Conservation (phyloP, 2,329 filamentous ascomycete species). For the Cercospora brassicicola region DNA sequence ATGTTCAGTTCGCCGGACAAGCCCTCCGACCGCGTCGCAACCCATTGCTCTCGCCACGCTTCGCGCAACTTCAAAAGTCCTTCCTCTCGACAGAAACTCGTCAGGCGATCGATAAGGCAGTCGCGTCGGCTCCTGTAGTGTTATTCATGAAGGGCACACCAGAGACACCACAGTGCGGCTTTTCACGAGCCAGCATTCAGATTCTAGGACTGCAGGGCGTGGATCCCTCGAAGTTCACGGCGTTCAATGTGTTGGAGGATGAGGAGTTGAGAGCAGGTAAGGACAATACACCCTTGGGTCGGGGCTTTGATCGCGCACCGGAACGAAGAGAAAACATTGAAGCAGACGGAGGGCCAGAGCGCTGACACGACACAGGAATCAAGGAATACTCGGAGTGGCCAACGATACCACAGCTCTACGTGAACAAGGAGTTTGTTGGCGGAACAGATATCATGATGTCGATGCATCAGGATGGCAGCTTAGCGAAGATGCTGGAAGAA, state of each 20-base stretch:
- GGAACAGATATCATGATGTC: constrained; percentile 96
- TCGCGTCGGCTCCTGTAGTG: constrained; percentile 84
- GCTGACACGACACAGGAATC: constrained; percentile 64
- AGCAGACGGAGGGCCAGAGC: background rate
- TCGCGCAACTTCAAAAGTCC: constrained; percentile 56
- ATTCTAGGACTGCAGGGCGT: constrained; percentile 93
- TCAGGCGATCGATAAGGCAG: constrained; percentile 84
- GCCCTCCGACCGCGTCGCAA: constrained; percentile 46
- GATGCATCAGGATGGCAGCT: constrained; percentile 94
- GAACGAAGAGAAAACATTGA: background rate
- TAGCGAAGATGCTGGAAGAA: constrained; percentile 88
- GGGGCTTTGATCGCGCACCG: background rate
- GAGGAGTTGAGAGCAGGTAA: constrained; percentile 77
- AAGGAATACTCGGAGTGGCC: constrained; percentile 99
- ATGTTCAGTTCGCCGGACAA: constrained; percentile 48
- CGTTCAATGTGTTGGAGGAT: constrained; percentile 96
- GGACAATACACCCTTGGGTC: background rate
- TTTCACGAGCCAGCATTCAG: constrained; percentile 92
- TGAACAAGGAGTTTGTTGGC: constrained; percentile 92
- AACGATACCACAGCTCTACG: constrained; percentile 94
- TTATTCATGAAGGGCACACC: constrained; percentile 99
- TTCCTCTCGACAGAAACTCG: constrained; percentile 78
- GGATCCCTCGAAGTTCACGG: constrained; percentile 93
- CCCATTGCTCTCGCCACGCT: constrained; percentile 45
- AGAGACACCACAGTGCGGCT: constrained; percentile 92